phyloP scores from a whole-genome alignment of 1,284 basidiomycete species.

The Inonotus obliquus region DNA sequence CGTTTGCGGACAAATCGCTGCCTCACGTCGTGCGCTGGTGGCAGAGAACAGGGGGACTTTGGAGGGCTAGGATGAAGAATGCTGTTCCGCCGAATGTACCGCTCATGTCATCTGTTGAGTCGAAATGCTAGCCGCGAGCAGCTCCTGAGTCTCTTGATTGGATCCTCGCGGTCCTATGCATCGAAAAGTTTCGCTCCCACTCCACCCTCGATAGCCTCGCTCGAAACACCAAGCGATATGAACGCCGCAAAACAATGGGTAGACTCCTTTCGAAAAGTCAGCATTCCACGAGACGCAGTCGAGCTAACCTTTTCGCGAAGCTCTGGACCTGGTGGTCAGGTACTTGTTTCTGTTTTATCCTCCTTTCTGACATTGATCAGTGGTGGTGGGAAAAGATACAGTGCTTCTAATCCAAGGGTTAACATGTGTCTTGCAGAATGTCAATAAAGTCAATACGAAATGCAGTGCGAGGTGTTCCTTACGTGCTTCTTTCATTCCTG shows the following conservation, averaged over 20 bases:
- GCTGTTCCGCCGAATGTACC: background rate
- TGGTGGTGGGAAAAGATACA: no score
- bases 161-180: background rate
- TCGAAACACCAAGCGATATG: slow-evolving; percentile 37
- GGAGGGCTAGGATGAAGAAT: background rate
- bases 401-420: background rate
- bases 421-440: slow-evolving; percentile 45
- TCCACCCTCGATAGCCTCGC: slow-evolving; percentile 32
- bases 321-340: slow-evolving; percentile 78
- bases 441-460: slow-evolving; percentile 81
- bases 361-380: background rate
- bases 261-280: slow-evolving; percentile 36
- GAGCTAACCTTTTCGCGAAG: slow-evolving; percentile 66
- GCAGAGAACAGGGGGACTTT: background rate
- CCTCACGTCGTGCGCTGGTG: no score
- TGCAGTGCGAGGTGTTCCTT: slow-evolving; percentile 56
- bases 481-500: slow-evolving; percentile 60
- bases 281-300: slow-evolving; percentile 46
- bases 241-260: slow-evolving; percentile 49
- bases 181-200: slow-evolving; percentile 24
- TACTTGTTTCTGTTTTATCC: slow-evolving; percentile 24
- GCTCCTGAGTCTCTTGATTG: no score
- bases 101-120: background rate
- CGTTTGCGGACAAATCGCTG: no score
- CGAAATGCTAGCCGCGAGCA: background rate